phyloP scores from a whole-genome alignment of 257 asterid species.

The Fraxinus anomala region DNA sequence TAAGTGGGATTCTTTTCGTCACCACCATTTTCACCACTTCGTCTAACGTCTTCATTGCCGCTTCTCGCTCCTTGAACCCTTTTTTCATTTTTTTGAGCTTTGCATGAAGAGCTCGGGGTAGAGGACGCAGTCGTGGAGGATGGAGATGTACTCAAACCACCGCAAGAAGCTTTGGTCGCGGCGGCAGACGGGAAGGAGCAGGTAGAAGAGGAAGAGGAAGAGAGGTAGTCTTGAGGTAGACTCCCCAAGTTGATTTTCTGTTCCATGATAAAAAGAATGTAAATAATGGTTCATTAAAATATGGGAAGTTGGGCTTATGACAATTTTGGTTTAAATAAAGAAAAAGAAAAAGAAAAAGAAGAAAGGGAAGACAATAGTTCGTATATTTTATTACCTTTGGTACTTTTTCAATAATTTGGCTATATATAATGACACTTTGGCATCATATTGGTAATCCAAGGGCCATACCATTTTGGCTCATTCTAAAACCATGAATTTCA shows the following conservation, averaged over 20 bases:
- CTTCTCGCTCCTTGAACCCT: neutral
- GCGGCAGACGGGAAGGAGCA: slow-evolving; percentile 7
- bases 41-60: neutral
- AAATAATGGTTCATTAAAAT: slow-evolving; percentile 4
- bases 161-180: slow-evolving; percentile 8
- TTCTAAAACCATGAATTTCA: slow-evolving; percentile 28
- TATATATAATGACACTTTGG: neutral
- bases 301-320: neutral
- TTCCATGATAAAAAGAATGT: slow-evolving; percentile 30
- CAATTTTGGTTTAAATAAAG: slow-evolving; percentile 21
- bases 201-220: slow-evolving; percentile 1
- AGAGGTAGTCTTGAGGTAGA: slow-evolving; percentile 22
- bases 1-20: slow-evolving; percentile 35
- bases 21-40: neutral
- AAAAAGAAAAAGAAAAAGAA: neutral
- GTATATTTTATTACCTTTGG: no score
- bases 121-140: slow-evolving; percentile 13
- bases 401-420: neutral
- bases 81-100: neutral
- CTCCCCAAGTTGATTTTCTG: slow-evolving; percentile 9
- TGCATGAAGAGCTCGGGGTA: neutral
- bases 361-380: neutral
- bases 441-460: slow-evolving; percentile 25
- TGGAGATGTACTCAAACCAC: slow-evolving; percentile 20
- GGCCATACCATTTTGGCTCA: slow-evolving; percentile 26